Base-by-base conservation (phyloP, 2,329 filamentous ascomycete species). In the Pseudonectria buxi region DNA sequence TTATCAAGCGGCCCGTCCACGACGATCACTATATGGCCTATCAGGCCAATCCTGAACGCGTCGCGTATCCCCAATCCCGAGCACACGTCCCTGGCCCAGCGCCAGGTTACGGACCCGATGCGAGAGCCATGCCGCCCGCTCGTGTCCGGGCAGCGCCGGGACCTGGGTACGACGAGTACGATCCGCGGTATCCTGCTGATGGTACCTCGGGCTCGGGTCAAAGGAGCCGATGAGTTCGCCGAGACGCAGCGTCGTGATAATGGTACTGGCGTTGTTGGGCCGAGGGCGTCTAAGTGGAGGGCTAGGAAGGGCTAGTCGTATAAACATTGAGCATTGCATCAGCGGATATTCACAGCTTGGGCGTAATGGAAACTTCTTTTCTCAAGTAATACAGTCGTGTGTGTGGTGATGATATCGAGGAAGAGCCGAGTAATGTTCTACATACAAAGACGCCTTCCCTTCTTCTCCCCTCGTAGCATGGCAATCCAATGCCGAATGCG, bases 1-100 rank as follows among this genome's bases (percentile, higher is more conserved):
- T 66, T 40, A 59, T 71, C 35, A 59, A 63, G 26, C 61, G 66
- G 18, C 67, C 67, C 4, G 44, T 66, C 15, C 50, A 46, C 14
- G 35, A 53, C 28, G 57, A 61, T 31, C 43, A 51, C n/a, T 41
- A 45, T 22, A 51, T 55, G 6, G 32, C 37, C 7, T 40, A 40
- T 2, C 40, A 38, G 9, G 18, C 43, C 5, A 30, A 24, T 16
- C 36, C 41, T 14, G 49, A 47, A 15, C 35, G 36, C 3, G 37
- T 22, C 10, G 14, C 29, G 7, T 41, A 43, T 26, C 30, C 40
- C 4, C 32, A 33, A 14, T 45, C 46, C n/a, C 32, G 26, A 24
- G 14, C 32, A 15, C n/a, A 24, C 2, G 34, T 43, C 16, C 32
- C 28, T 3, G 30, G 32, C 12, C 14, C 31, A 6, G 15, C 30